These are phyloP conservation scores for Mucuna pruriens DNA, from an alignment of 306 rosid genomes.

Conservation along the genomic window DNA sequence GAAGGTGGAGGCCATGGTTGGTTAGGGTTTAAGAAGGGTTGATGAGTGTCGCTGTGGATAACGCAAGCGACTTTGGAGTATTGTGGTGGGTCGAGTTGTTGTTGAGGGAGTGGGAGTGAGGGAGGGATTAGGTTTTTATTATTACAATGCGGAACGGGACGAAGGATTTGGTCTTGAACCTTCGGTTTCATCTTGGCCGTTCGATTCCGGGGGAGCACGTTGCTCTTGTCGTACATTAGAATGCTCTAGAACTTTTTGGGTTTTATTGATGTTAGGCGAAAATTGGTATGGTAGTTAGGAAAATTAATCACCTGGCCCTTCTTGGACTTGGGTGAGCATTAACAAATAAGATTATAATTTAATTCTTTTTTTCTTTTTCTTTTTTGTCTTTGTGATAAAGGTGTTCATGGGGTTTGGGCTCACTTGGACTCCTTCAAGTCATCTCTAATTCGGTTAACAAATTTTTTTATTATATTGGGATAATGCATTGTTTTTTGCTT, in stretches of 20 bases:
- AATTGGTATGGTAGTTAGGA: background rate
- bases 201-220: background rate
- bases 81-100: background rate
- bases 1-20: conserved; percentile 77
- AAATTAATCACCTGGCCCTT: background rate
- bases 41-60: conserved; percentile 25
- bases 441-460: too few species aligned
- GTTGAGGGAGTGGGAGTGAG: background rate
- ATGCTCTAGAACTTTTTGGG: conserved; percentile 45
- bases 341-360: too few species aligned
- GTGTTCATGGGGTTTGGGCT: too few species aligned
- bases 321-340: too few species aligned
- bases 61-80: background rate
- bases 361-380: too few species aligned
- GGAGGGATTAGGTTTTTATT: conserved; percentile 44
- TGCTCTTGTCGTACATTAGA: conserved; percentile 35
- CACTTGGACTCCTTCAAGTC: too few species aligned
- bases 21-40: conserved; percentile 39
- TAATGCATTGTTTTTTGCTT: too few species aligned
- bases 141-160: background rate
- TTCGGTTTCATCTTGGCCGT: conserved; percentile 47
- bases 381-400: too few species aligned
- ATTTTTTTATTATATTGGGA: too few species aligned
- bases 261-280: background rate
- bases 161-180: conserved; percentile 46